Percentiles rank a stretch among this genome's conserved stretches.
These are phyloP conservation scores for Hypseocharis bilobata DNA, from an alignment of 441 rosid species.

Conservation along the genomic window DNA sequence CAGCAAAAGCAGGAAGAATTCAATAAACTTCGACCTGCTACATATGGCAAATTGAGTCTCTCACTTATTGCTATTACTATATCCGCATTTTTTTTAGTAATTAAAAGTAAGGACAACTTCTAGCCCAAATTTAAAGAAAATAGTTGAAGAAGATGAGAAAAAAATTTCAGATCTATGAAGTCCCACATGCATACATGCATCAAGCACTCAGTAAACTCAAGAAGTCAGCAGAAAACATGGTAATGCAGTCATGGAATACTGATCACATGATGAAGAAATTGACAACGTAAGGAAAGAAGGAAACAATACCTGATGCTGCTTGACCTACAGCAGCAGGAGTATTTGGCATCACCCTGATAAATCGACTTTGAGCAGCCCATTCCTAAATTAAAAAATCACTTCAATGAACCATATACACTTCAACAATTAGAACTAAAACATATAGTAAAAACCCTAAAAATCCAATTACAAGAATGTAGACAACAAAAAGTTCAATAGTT, in stretches of 20 bases:
- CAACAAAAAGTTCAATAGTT: not conserved
- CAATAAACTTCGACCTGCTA: not conserved
- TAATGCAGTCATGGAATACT: not conserved
- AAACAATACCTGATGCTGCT: slow-evolving; percentile 60
- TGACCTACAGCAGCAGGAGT: slow-evolving; percentile 79
- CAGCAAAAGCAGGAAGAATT: not conserved
- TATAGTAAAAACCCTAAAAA: not conserved
- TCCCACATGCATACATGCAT: not conserved
- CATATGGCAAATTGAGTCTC: not conserved
- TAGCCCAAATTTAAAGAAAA: not conserved
- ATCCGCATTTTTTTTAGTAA: not conserved
- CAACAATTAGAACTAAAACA: not conserved
- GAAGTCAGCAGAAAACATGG: not conserved
- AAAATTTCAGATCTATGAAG: not conserved
- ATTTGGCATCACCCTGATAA: slow-evolving; percentile 84
- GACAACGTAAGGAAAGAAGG: slow-evolving; percentile 5
- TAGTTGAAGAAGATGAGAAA: not conserved
- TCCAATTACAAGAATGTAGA: slow-evolving; percentile 2
- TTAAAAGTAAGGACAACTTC: not conserved
- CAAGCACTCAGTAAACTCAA: not conserved
- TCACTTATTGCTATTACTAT: not conserved
- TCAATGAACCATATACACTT: not conserved
- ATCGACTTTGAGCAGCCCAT: slow-evolving; percentile 74
- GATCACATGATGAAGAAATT: not conserved
- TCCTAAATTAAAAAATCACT: slow-evolving; percentile 33